Evolutionary conservation across 805 yeast species (phyloP).

Genomic region (Brettanomyces anomalus): DNA sequence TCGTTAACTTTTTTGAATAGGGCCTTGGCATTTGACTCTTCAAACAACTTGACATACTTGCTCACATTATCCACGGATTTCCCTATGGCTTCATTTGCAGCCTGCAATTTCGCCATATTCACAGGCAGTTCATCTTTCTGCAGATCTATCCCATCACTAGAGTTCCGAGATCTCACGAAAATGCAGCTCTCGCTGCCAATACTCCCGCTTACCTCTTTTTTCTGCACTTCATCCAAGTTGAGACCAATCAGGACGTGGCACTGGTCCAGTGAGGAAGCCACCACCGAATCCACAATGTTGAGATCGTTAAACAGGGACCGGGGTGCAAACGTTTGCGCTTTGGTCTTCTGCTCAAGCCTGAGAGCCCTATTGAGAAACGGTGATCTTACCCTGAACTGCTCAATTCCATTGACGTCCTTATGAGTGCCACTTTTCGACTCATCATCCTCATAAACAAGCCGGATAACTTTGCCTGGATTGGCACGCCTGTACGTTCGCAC

Average conservation of each 20-base stretch:
- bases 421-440: too few relatives aligned
- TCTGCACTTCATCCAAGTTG: not conserved
- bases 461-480: conserved; percentile 8
- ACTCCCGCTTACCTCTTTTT: not conserved
- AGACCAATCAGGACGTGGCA: conserved; percentile 3
- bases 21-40: conserved; percentile 20
- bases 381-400: conserved; percentile 16
- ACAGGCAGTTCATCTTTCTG: conserved; percentile 8
- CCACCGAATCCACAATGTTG: conserved; percentile 19
- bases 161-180: conserved; percentile 12
- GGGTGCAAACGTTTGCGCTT: conserved; percentile 11
- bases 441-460: conserved; percentile 8
- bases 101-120: conserved; percentile 18
- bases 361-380: conserved; percentile 22
- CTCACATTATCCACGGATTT: conserved; percentile 20
- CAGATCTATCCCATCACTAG: conserved; percentile 1
- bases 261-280: conserved; percentile 10
- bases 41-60: conserved; percentile 18
- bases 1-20: conserved; percentile 19
- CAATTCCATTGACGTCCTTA: conserved; percentile 1
- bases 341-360: conserved; percentile 16
- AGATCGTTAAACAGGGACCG: conserved; percentile 21
- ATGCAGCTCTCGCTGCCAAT: conserved; percentile 14
- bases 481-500: conserved; percentile 7
- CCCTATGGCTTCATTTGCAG: conserved; percentile 21